phyloP scores from a whole-genome alignment of 1,284 basidiomycete species.

The Boletellus sp. region DNA sequence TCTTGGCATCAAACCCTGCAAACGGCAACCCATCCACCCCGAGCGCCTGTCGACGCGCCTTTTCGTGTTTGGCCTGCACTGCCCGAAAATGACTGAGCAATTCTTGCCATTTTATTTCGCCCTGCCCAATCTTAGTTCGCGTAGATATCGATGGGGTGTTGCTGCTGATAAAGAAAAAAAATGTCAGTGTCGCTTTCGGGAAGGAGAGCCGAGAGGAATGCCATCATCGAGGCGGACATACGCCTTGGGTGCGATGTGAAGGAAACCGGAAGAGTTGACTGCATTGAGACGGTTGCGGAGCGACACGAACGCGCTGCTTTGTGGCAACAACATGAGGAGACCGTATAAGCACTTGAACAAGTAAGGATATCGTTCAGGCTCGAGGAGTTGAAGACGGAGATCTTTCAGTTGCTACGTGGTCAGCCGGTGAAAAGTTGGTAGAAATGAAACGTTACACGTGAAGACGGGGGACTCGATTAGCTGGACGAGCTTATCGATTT shows the following conservation, averaged over 20 bases:
- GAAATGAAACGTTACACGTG: constrained; percentile 65
- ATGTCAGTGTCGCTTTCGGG: not conserved
- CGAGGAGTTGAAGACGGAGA: constrained; percentile 93
- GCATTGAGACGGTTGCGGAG: constrained; percentile 91
- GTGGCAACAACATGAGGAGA: constrained; percentile 94
- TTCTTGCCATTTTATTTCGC: constrained; percentile 94
- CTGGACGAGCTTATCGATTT: constrained; percentile 98
- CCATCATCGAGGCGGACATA: constrained; percentile 35
- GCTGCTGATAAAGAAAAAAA: constrained; percentile 10
- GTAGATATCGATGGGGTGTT: constrained; percentile 35
- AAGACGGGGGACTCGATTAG: constrained; percentile 98
- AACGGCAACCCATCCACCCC: constrained; percentile 35
- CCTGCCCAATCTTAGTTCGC: constrained; percentile 75
- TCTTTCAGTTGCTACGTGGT: constrained; percentile 45
- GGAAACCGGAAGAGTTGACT: constrained; percentile 91
- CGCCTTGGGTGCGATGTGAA: constrained; percentile 84
- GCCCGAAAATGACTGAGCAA: constrained; percentile 82
- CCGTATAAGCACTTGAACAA: constrained; percentile 98
- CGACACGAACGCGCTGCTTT: constrained; percentile 95
- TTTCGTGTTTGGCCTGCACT: constrained; percentile 84
- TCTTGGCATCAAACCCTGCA: constrained; percentile 23
- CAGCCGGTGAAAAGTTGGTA: not conserved
- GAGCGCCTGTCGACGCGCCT: constrained; percentile 68
- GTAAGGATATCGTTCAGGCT: constrained; percentile 95
- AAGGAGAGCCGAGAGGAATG: not conserved